phyloP scores from a whole-genome alignment of 2,329 filamentous ascomycete species.

The Colletotrichum graminicola region DNA sequence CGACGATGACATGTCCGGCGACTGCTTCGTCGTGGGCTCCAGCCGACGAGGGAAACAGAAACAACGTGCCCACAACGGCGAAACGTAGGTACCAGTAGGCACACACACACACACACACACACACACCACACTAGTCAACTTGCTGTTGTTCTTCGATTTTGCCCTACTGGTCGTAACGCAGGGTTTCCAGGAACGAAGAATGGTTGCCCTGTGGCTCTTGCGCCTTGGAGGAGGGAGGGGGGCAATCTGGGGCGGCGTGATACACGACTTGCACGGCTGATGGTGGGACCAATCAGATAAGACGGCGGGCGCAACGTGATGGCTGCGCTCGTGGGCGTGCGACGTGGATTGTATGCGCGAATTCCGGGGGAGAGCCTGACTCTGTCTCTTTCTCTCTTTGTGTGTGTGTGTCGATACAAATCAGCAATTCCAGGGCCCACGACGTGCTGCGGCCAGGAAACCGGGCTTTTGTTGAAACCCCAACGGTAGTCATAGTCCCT shows the following conservation, averaged over 20 bases:
- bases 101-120: slow-evolving; percentile 1
- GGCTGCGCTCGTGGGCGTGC: slow-evolving; percentile 41
- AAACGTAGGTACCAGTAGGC: slow-evolving; percentile 21
- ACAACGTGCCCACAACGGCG: slow-evolving; percentile 24
- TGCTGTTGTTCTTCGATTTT: neutral
- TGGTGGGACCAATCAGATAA: slow-evolving; percentile 41
- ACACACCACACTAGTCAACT: neutral
- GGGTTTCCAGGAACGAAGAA: slow-evolving; percentile 2
- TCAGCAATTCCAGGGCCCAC: slow-evolving; percentile 23
- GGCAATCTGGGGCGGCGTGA: slow-evolving; percentile 20
- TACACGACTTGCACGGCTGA: slow-evolving; percentile 4
- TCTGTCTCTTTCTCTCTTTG: neutral
- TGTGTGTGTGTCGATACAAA: neutral
- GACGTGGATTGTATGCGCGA: slow-evolving; percentile 35
- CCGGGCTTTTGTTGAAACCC: neutral
- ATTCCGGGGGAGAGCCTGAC: slow-evolving; percentile 32
- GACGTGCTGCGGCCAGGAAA: slow-evolving; percentile 20
- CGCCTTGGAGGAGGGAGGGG: slow-evolving; percentile 2
- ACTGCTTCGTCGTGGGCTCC: slow-evolving; percentile 3
- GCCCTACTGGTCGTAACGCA: neutral
- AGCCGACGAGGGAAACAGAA: slow-evolving; percentile 11
- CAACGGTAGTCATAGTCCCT: neutral
- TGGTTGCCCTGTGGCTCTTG: slow-evolving; percentile 16
- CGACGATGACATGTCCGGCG: slow-evolving; percentile 1
- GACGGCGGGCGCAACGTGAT: slow-evolving; percentile 43